phyloP scores from a whole-genome alignment of 805 yeast species.

The Kluyveromyces dobzhanskii region DNA sequence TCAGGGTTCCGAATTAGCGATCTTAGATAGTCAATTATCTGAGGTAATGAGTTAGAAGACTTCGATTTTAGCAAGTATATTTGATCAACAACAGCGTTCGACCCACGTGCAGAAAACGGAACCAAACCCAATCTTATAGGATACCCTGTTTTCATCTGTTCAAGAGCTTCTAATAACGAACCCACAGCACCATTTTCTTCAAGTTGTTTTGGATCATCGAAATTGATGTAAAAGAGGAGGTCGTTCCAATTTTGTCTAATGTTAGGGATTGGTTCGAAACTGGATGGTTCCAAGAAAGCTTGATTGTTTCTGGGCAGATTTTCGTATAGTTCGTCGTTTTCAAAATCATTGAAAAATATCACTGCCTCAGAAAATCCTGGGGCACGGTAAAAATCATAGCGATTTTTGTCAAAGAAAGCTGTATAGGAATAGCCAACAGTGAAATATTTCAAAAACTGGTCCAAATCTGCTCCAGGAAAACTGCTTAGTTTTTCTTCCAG shows the following conservation, averaged over 20 bases:
- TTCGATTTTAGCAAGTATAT: conserved; percentile 20
- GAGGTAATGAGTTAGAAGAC: conserved; percentile 8
- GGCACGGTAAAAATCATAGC: conserved; percentile 26
- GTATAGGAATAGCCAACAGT: conserved; percentile 17
- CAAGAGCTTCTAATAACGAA: conserved; percentile 42
- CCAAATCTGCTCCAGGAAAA: neutral
- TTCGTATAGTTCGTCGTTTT: conserved; percentile 46
- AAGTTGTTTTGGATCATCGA: conserved; percentile 33
- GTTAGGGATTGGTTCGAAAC: conserved; percentile 59
- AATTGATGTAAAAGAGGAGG: conserved; percentile 56
- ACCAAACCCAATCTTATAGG: conserved; percentile 79
- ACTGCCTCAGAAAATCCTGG: conserved; percentile 34
- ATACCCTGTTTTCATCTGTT: conserved; percentile 43
- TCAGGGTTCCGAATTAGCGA: conserved; percentile 5
- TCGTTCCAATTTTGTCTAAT: conserved; percentile 70
- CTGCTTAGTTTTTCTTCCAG: conserved; percentile 10
- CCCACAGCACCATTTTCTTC: conserved; percentile 36
- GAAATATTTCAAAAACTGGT: conserved; percentile 15
- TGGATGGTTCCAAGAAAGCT: conserved; percentile 38
- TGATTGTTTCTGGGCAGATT: conserved; percentile 34
- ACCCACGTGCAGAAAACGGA: conserved; percentile 39
- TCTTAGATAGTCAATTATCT: neutral
- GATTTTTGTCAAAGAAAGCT: conserved; percentile 24
- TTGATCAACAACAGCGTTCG: conserved; percentile 15
- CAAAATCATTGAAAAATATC: conserved; percentile 73